These are phyloP conservation scores for Cucurbita pepo DNA, from an alignment of 306 rosid species.

Conservation along the genomic window DNA sequence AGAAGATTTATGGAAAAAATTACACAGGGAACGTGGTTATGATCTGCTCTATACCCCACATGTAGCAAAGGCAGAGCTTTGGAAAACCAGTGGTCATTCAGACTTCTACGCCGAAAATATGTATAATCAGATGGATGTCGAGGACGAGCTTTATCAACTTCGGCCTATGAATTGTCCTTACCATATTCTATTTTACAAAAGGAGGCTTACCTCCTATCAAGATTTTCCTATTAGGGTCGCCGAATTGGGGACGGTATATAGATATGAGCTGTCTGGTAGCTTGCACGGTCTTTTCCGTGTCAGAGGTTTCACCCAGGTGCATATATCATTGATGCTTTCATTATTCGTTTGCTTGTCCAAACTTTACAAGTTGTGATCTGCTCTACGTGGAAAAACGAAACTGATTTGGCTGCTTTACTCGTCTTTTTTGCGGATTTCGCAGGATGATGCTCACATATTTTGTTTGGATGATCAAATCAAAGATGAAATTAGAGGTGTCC, in stretches of 20 bases:
- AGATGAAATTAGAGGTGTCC: constrained; percentile 87
- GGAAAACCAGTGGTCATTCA: constrained; percentile 95
- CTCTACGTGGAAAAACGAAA: background rate
- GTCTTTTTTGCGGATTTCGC: constrained; percentile 19
- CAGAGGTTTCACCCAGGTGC: constrained; percentile 90
- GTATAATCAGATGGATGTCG: constrained; percentile 87
- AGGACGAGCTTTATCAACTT: constrained; percentile 87
- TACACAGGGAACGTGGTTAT: constrained; percentile 62
- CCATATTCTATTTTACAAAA: constrained; percentile 80
- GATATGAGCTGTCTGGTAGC: constrained; percentile 93
- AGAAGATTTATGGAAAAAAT: constrained; percentile 80
- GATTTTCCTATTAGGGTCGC: constrained; percentile 82
- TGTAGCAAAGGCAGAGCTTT: constrained; percentile 94
- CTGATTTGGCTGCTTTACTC: background rate
- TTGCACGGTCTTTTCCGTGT: constrained; percentile 96
- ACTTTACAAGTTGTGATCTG: background rate
- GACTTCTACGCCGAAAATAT: constrained; percentile 87
- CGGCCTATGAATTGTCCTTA: constrained; percentile 98
- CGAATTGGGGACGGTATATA: constrained; percentile 89
- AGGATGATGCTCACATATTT: constrained; percentile 98
- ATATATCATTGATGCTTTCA: background rate
- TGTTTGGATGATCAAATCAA: constrained; percentile 85
- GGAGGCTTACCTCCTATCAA: constrained; percentile 82
- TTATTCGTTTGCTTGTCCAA: background rate
- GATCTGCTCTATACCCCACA: constrained; percentile 91